Conservation (phyloP, 305 asterid genomes). For the Withania somnifera region DNA sequence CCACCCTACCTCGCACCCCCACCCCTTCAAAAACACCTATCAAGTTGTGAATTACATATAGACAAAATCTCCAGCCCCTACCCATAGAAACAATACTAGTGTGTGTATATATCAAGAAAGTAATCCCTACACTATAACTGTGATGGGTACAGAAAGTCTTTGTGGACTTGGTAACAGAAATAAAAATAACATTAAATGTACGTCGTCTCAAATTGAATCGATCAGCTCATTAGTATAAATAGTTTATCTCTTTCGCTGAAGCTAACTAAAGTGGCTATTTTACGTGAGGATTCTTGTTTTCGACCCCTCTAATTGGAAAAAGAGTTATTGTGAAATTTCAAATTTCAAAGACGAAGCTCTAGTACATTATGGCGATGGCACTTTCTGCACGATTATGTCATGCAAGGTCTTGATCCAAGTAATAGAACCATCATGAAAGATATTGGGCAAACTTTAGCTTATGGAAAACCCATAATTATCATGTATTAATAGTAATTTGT, state of each 20-base stretch:
- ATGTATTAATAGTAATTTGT: neutral
- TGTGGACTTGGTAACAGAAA: neutral
- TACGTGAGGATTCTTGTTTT: neutral
- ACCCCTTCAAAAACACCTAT: neutral
- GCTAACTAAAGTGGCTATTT: too few species aligned
- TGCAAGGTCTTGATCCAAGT: neutral
- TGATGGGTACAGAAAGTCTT: neutral
- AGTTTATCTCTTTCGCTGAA: too few species aligned
- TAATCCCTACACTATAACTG: neutral
- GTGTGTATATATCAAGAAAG: neutral
- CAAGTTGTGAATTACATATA: neutral
- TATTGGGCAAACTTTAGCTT: neutral
- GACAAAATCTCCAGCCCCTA: slow-evolving; percentile 3
- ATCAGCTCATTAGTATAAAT: too few species aligned
- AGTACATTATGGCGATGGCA: too few species aligned
- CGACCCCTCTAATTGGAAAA: neutral
- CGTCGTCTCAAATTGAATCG: too few species aligned
- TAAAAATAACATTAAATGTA: too few species aligned
- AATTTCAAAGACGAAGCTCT: too few species aligned
- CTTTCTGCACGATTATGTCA: neutral
- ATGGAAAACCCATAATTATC: neutral
- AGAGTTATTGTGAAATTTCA: neutral
- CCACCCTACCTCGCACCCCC: slow-evolving; percentile 6
- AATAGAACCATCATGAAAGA: neutral
- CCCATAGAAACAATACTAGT: slow-evolving; percentile 9